Conservation (phyloP, 2,329 filamentous ascomycete species). For the Colletotrichum magnum region DNA sequence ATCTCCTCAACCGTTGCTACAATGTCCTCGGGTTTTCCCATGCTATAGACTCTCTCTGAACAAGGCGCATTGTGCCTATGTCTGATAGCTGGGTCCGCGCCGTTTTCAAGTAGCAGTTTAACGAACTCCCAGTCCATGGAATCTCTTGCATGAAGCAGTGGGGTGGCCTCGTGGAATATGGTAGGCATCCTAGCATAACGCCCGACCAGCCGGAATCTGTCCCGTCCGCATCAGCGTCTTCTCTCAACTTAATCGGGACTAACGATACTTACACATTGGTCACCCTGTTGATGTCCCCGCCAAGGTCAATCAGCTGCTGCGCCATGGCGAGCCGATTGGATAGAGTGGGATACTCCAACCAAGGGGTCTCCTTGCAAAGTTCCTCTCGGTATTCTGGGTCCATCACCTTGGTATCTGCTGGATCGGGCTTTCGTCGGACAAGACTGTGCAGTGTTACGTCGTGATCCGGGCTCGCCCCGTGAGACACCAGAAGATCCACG, state of each 20-base stretch:
- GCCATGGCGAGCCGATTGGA: slow-evolving; percentile 9
- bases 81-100: slow-evolving; percentile 10
- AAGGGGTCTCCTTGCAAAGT: slow-evolving; percentile 2
- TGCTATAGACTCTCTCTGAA: slow-evolving; percentile 1
- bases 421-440: slow-evolving; percentile 5
- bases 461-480: slow-evolving; percentile 18
- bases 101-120: background rate
- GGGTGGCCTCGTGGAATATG: slow-evolving; percentile 1
- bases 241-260: background rate
- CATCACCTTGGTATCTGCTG: slow-evolving; percentile 1
- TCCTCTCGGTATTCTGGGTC: slow-evolving; percentile 4
- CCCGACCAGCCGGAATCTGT: slow-evolving; percentile 5
- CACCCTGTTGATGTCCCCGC: slow-evolving; percentile 5
- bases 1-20: background rate
- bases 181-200: background rate
- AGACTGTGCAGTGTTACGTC: slow-evolving; percentile 13
- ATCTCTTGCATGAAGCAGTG: slow-evolving; percentile 9
- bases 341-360: slow-evolving; percentile 16
- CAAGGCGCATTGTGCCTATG: background rate
- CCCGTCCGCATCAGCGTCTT: background rate
- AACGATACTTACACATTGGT: slow-evolving; percentile 3
- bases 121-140: slow-evolving; percentile 12
- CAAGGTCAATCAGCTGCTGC: slow-evolving; percentile 2
- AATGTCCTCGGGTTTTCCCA: background rate
- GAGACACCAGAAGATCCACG: slow-evolving; percentile 11